Conservation (phyloP, 1,284 basidiomycete genomes). For the Porodaedalea pini region DNA sequence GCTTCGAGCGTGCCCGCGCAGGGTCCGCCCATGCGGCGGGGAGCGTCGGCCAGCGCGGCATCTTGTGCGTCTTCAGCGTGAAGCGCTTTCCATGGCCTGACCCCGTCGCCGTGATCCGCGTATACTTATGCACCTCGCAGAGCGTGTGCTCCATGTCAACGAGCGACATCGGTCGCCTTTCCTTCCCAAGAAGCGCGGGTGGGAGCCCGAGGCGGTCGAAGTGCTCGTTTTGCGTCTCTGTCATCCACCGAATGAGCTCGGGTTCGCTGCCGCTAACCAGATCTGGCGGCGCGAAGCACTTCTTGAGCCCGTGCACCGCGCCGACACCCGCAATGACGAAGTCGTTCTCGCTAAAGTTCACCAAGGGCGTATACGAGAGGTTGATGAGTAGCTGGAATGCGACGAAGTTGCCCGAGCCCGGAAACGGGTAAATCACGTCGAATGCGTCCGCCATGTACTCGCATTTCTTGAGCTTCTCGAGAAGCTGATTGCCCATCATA, state of each 20-base stretch:
- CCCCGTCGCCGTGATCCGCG: conserved; percentile 41
- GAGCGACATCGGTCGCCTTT: conserved; percentile 45
- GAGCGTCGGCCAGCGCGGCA: conserved; percentile 33
- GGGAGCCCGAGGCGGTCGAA: conserved; percentile 48
- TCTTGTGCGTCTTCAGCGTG: conserved; percentile 24
- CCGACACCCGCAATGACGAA: conserved; percentile 61
- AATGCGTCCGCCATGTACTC: conserved; percentile 52
- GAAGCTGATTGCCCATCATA: conserved; percentile 49
- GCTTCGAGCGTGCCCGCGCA: conserved; percentile 35
- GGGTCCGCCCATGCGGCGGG: conserved; percentile 51
- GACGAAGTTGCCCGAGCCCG: conserved; percentile 58
- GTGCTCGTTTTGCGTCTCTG: conserved; percentile 47
- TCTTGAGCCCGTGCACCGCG: conserved; percentile 47
- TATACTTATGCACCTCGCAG: conserved; percentile 67
- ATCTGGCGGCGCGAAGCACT: conserved; percentile 32
- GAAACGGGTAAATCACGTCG: conserved; percentile 50
- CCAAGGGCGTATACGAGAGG: conserved; percentile 49
- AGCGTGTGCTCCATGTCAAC: conserved; percentile 63
- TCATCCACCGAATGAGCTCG: conserved; percentile 56
- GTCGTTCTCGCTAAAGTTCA: conserved; percentile 57
- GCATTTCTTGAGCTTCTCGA: conserved; percentile 38
- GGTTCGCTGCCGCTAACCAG: conserved; percentile 36
- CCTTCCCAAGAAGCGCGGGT: conserved; percentile 39
- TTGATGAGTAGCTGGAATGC: conserved; percentile 56
- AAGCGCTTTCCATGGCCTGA: conserved; percentile 32